These are phyloP conservation scores for Rugonectria rugulosa DNA, from an alignment of 2,329 filamentous ascomycete genomes.

Conservation along the genomic window DNA sequence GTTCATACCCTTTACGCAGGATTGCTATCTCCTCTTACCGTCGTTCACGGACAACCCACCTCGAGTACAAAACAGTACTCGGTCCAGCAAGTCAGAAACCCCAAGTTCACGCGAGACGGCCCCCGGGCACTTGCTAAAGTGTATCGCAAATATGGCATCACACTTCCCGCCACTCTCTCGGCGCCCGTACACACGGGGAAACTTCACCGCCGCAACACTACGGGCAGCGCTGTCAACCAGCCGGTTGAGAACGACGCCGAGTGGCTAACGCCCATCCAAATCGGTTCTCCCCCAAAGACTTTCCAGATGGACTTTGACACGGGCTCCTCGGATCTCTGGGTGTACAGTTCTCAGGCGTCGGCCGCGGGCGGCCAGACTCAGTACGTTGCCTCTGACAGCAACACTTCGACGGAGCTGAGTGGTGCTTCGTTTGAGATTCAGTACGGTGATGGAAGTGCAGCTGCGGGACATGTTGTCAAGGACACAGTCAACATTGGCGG, in stretches of 20 bases:
- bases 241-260: conserved; percentile 45
- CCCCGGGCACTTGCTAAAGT: conserved; percentile 43
- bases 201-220: conserved; percentile 29
- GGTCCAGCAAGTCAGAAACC: conserved; percentile 48
- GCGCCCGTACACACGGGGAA: conserved; percentile 9
- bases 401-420: conserved; percentile 45
- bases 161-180: conserved; percentile 36
- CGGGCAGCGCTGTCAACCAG: background rate
- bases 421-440: conserved; percentile 51
- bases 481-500: too few species aligned
- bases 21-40: background rate
- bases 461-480: conserved; percentile 52
- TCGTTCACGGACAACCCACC: conserved; percentile 3
- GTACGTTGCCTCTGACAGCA: conserved; percentile 51
- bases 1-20: background rate
- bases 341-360: conserved; percentile 54
- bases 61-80: conserved; percentile 33
- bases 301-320: conserved; percentile 56
- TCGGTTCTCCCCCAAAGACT: conserved; percentile 53
- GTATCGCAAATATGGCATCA: conserved; percentile 48
- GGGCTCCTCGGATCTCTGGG: conserved; percentile 57
- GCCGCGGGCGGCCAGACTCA: conserved; percentile 48
- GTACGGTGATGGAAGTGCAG: conserved; percentile 54
- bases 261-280: conserved; percentile 50
- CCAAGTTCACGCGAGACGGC: conserved; percentile 44